Percentiles rank a stretch among this genome's conserved stretches.
Evolutionary conservation across 192 early-diverging fungal genomes (phyloP).

Genomic region (Anaeromyces robustus): DNA sequence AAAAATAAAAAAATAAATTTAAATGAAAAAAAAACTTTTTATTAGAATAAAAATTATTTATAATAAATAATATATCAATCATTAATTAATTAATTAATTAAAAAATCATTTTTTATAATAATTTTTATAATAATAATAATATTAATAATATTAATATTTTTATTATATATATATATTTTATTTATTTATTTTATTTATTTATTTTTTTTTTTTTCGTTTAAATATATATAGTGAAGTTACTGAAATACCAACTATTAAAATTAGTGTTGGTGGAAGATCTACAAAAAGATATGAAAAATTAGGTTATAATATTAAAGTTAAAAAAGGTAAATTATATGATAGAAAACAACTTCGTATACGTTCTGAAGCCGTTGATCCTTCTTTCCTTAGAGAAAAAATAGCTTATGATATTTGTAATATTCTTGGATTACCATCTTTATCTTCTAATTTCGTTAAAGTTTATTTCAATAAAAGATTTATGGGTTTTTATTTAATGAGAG

Average conservation of each 20-base stretch:
- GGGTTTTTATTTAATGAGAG: not conserved
- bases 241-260: not conserved
- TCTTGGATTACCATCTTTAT: not conserved
- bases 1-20: too few relatives aligned
- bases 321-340: not conserved
- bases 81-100: too few relatives aligned
- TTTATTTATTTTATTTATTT: too few relatives aligned
- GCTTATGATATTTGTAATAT: not conserved
- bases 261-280: not conserved
- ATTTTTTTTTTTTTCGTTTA: too few relatives aligned
- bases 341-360: not conserved
- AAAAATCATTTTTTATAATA: too few relatives aligned
- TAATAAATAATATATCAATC: too few relatives aligned
- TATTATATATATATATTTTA: too few relatives aligned
- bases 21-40: too few relatives aligned
- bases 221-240: not conserved
- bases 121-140: too few relatives aligned
- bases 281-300: not conserved
- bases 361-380: not conserved
- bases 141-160: too few relatives aligned
- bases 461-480: not conserved
- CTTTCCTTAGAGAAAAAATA: not conserved
- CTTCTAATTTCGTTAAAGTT: not conserved
- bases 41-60: too few relatives aligned
- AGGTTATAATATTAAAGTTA: not conserved